A percentile compares a stretch with the other conserved stretches of the same genome.
Conservation (phyloP, 306 rosid species). For the Vigna hirtella region DNA sequence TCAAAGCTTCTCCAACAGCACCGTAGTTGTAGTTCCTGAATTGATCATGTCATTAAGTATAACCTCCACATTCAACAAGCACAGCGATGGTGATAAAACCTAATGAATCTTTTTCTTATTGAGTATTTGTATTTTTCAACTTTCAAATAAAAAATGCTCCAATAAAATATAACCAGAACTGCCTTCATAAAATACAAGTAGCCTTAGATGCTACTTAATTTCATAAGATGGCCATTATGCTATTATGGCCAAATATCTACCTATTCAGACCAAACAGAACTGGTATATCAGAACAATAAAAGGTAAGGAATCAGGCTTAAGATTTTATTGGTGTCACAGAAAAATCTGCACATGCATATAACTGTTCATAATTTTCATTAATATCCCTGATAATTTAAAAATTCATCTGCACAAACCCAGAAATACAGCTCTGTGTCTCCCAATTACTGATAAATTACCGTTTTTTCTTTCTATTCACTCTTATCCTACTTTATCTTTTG, state of each 20-base stretch:
- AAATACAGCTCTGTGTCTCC: conserved; percentile 23
- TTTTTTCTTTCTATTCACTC: not conserved
- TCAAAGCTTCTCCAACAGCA: conserved; percentile 72
- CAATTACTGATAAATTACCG: not conserved
- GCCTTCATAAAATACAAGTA: not conserved
- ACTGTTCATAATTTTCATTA: not conserved
- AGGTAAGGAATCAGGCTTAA: not conserved
- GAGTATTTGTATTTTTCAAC: conserved; percentile 13
- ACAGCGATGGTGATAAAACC: conserved; percentile 4
- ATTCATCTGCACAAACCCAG: conserved; percentile 6
- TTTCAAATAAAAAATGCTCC: conserved; percentile 12
- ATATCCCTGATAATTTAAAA: conserved; percentile 22
- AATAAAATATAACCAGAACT: conserved; percentile 1
- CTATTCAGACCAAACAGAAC: conserved; percentile 21
- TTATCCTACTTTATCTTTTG: not conserved
- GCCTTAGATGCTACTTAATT: conserved; percentile 17
- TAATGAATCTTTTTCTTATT: not conserved
- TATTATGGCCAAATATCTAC: not conserved
- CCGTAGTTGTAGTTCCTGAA: conserved; percentile 95
- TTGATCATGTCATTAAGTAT: conserved; percentile 33
- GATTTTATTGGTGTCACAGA: not conserved
- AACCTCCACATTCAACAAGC: conserved; percentile 30
- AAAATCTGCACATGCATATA: conserved; percentile 1
- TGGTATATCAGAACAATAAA: not conserved
- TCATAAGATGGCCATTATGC: not conserved